Evolutionary conservation across 352 stramenopile species (phyloP), one percentile per base, ranked within the genome.

Genomic region (Phytophthora agathidicida): DNA sequence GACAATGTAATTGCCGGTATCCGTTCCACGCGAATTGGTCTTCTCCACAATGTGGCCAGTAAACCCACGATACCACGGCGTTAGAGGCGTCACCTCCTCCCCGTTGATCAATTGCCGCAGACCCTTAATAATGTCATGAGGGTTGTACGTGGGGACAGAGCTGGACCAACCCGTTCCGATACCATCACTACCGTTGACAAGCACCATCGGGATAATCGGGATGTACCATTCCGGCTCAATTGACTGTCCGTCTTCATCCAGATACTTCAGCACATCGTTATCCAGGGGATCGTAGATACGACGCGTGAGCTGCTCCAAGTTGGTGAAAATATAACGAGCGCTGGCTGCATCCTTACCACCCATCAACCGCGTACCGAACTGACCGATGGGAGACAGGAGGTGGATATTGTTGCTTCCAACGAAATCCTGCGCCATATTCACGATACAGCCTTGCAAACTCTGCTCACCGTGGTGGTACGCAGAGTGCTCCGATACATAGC

Each of bases 401-500:
- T 98, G 96, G 8, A 99, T 82, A 71, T 99, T 99, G 75, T 99
- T 99, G 50, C 96, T 98, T 19, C 97, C 97, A 22, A 99, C 94
- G 73, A 98, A 99, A 71, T 99, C 92, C 70, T 99, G 97, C 0
- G 97, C 97, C 97, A 99, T 99, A 49, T 95, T 96, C 54, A 99
- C 90, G 55, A 99, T 98, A 60, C 97, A 99, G 35, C 88, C 80
- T 41, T 97, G 81, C 35, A 99, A 71, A 63, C 90, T 98, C 26
- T 82, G 76, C 75, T 99, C 97, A 27, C 97, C 97, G 64, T 99
- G 97, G 71, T 99, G 97, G 78, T 99, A 99, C 3, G 97, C 97
- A 37, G 97, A 98, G 58, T 99, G 96, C 65, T 99, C 97, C 0
- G 97, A 98, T 28, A 98, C 96, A 65, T 99, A 99, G 20, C 96